Conservation (phyloP, 2,329 filamentous ascomycete genomes). For the Neonectria faginata region DNA sequence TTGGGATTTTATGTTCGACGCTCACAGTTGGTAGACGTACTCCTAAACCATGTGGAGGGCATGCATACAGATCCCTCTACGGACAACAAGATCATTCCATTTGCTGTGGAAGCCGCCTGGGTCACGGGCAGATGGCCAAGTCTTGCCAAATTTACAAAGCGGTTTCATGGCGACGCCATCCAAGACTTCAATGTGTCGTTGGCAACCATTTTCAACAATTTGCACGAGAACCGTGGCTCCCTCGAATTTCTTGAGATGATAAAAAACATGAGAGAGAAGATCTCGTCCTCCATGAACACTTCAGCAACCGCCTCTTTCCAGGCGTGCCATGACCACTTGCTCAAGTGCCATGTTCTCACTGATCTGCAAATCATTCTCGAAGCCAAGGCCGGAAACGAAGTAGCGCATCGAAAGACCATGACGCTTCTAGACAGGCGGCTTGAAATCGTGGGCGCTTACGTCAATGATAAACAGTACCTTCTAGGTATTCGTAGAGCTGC, state of each 20-base stretch:
- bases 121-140: conserved; percentile 84
- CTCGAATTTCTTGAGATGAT: conserved; percentile 68
- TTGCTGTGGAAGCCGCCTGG: conserved; percentile 93
- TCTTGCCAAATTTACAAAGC: conserved; percentile 73
- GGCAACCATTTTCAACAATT: conserved; percentile 68
- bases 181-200: conserved; percentile 86
- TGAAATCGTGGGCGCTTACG: conserved; percentile 89
- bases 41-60: conserved; percentile 87
- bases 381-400: conserved; percentile 56
- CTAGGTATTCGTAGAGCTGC: conserved; percentile 86
- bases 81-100: conserved; percentile 77
- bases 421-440: conserved; percentile 75
- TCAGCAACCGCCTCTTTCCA: conserved; percentile 85
- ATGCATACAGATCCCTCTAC: conserved; percentile 69
- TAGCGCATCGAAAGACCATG: conserved; percentile 51
- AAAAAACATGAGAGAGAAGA: conserved; percentile 72
- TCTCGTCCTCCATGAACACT: conserved; percentile 79
- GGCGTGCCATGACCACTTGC: conserved; percentile 84
- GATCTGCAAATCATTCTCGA: conserved; percentile 84
- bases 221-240: conserved; percentile 66
- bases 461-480: conserved; percentile 93
- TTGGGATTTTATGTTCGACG: conserved; percentile 1
- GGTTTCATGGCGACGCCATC: conserved; percentile 61
- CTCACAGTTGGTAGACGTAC: conserved; percentile 69
- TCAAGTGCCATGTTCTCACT: conserved; percentile 87